phyloP scores from a whole-genome alignment of 1,139 yeast species.

The Zygosaccharomyces sapae region DNA sequence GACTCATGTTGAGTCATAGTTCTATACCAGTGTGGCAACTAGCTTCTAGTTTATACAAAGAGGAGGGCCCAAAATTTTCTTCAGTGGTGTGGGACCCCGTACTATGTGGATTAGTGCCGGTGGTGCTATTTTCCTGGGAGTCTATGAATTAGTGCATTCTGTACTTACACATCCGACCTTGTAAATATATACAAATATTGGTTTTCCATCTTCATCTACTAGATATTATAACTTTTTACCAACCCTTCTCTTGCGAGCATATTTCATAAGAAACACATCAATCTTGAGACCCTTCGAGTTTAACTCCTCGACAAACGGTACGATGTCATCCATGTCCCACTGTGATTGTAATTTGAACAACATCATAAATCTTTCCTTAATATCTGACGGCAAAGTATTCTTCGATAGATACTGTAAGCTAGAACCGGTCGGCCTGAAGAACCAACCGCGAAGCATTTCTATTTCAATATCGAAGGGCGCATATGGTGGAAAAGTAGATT shows the following conservation, averaged over 20 bases:
- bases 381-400: constrained; percentile 47
- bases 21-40: constrained; percentile 47
- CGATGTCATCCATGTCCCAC: constrained; percentile 73
- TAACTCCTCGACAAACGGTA: constrained; percentile 60
- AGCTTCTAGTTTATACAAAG: constrained; percentile 46
- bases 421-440: constrained; percentile 44
- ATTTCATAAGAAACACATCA: constrained; percentile 71
- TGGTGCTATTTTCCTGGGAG: constrained; percentile 94
- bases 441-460: constrained; percentile 51
- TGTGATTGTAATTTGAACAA: constrained; percentile 55
- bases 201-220: constrained; percentile 9
- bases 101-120: constrained; percentile 98
- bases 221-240: constrained; percentile 46
- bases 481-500: constrained; percentile 60
- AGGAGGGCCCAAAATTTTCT: constrained; percentile 67
- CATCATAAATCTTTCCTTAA: constrained; percentile 53
- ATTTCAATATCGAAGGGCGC: constrained; percentile 56
- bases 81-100: constrained; percentile 86
- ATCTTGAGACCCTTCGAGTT: constrained; percentile 55
- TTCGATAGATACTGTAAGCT: constrained; percentile 52
- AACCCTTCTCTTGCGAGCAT: constrained; percentile 59
- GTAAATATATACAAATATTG: constrained; percentile 10
- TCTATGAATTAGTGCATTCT: constrained; percentile 69
- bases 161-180: constrained; percentile 17
- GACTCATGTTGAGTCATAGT: constrained; percentile 71